A percentile compares a stretch with the other conserved stretches of the same genome.
Conservation (phyloP, 2,329 filamentous ascomycete genomes). For the Botrytis tulipae region DNA sequence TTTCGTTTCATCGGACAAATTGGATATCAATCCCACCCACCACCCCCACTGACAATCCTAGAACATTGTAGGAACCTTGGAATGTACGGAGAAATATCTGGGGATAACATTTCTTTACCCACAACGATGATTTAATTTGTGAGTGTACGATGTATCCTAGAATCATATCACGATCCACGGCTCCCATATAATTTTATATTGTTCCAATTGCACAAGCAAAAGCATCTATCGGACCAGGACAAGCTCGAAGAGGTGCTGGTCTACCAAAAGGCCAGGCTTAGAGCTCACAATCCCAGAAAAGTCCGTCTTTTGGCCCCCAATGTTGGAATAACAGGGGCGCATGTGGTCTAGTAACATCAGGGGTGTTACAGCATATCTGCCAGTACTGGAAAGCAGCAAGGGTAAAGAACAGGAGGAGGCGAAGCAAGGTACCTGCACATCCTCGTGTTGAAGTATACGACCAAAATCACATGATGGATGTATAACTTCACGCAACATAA, state of each 20-base stretch:
- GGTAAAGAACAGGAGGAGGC: not conserved
- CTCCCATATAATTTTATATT: not conserved
- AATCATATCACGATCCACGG: not conserved
- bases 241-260: not conserved
- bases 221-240: not conserved
- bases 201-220: not conserved
- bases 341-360: not conserved
- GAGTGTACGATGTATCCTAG: not conserved
- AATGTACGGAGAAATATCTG: conserved; percentile 1
- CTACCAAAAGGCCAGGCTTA: not conserved
- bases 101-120: conserved; percentile 1
- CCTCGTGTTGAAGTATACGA: conserved; percentile 11
- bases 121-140: not conserved
- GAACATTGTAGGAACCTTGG: not conserved
- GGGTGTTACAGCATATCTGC: not conserved
- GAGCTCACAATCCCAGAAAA: not conserved
- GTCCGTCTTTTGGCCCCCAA: not conserved
- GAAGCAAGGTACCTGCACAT: conserved; percentile 3
- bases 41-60: not conserved
- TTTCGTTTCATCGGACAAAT: conserved; percentile 1
- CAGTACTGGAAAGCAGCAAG: not conserved
- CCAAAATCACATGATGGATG: conserved; percentile 16
- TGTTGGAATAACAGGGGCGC: not conserved
- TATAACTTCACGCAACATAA: conserved; percentile 13
- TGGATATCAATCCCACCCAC: not conserved